Conservation (phyloP, 352 stramenopile genomes). For the Pythium dissimile region DNA sequence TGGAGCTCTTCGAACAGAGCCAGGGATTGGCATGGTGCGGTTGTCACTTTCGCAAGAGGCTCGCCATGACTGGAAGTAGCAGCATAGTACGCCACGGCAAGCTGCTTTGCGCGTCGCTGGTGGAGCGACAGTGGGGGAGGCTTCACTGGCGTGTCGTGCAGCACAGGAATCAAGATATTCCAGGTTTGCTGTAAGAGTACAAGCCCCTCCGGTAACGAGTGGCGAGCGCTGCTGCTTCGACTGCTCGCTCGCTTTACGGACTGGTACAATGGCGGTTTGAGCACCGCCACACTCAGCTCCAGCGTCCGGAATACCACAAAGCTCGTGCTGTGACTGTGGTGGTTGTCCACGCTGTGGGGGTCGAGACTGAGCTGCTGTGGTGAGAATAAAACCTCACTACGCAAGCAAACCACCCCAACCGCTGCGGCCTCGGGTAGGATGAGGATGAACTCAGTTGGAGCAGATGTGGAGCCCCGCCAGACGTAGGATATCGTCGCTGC, state of each 20-base stretch:
- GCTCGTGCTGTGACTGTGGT: not conserved
- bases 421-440: not conserved
- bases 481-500: slow-evolving; percentile 10
- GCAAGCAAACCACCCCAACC: slow-evolving; percentile 6
- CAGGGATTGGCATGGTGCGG: not conserved
- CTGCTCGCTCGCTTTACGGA: not conserved
- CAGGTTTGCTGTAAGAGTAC: slow-evolving; percentile 20
- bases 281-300: slow-evolving; percentile 7
- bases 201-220: not conserved
- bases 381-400: not conserved
- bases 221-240: not conserved
- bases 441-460: not conserved
- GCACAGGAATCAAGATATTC: slow-evolving; percentile 25
- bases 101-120: slow-evolving; percentile 20
- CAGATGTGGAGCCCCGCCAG: not conserved
- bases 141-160: slow-evolving; percentile 13
- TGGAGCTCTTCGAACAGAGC: slow-evolving; percentile 30
- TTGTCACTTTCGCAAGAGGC: not conserved
- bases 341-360: not conserved
- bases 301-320: slow-evolving; percentile 6
- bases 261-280: slow-evolving; percentile 16
- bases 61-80: not conserved
- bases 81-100: slow-evolving; percentile 23
- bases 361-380: slow-evolving; percentile 5
- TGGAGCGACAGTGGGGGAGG: slow-evolving; percentile 16